Evolutionary conservation across 495 filamentous ascomycete species (phyloP), one percentile per base, ranked within the genome.

Genomic region (Saxophila tyrrhenica): DNA sequence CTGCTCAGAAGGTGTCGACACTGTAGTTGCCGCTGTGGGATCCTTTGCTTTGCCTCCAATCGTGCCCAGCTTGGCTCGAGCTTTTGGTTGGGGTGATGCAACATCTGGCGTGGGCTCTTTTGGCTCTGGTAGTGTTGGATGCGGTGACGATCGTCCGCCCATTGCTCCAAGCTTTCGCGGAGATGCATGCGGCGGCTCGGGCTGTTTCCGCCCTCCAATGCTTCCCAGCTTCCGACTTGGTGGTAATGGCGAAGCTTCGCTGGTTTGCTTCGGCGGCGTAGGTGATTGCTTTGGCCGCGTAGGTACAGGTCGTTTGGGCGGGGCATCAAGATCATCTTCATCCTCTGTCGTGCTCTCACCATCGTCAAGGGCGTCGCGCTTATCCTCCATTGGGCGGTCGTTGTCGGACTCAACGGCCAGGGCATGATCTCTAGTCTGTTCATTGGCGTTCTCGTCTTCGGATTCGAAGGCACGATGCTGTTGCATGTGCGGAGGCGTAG

Each of bases 301-400:
- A 49, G 21, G 41, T 13, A 17, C 15, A 32, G 16, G 5, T 52
- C 21, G 39, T n/a, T 23, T 23, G 38, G 39, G 25, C 17, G 55
- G 50, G 3, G 55, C 59, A 35, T 58, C 57, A 38, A 57, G 50
- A 46, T 59, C 50, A 24, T 59, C 55, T 23, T 58, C 58, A 39
- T 62, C 62, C 17, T 64, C 62, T n/a, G 62, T 57, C 3, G 55
- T 61, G 23, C 51, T 54, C 15, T 35, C 7, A 13, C 50, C 55
- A 51, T 61, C 59, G 24, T 53, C 41, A 17, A 17, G 8, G 8
- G 13, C 29, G 29, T 35, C n/a, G n/a, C n/a, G n/a, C n/a, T 43
- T n/a, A 16, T 43, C 39, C n/a, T 3, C 15, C 16, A 17, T n/a
- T 3, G 3, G 39, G 39, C 16, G 15, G 44, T 17, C 35, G 17